Base-by-base conservation (phyloP, 2,329 filamentous ascomycete genomes). In the Bertia moriformis region DNA sequence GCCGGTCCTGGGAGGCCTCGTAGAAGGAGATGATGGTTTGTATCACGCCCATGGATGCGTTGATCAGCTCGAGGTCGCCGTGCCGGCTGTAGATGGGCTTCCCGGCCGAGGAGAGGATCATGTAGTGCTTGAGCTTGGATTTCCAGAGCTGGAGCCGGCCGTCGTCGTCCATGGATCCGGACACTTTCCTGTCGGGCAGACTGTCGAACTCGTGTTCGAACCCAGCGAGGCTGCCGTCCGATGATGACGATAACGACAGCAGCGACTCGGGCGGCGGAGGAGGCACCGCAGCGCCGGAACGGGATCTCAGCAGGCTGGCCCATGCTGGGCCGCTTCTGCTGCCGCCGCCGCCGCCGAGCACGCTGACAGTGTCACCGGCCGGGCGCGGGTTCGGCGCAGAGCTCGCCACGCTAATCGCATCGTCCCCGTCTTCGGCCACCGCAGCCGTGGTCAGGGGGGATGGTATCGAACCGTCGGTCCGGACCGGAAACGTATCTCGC, bases 1-100 rank as follows among this genome's bases (percentile, higher is more conserved):
- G 67, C 1, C 73, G 74, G 53, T 94, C 84, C 41, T 82, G 72
- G 5, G 80, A 73, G 36, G 78, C 78, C 54, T 94, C 82, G 53
- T 93, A 96, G 55, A 95, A 95, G 1, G 91, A 96, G 44, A 98
- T 94, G 49, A 98, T 89, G 33, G 91, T 98, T 56, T 96, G 91
- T 2, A 95, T 80, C 14, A 98, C 81, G 30, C 89, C 91, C 55
- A 96, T 89, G 49, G 89, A 95, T 38, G 83, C 83, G 49, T 93
- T 94, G 53, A 96, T 86, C 33, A 96, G 65, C 40, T 81, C 78
- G 46, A 94, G 71, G 48, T 95, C 86, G 32, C 93, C 91, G 54
- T 98, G 89, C 38, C 93, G 75, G 51, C 88, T 96, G 68, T 91
- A 98, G 38, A 98, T 93, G 10, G 91, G 93, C 56, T 98, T 98